Conservation (phyloP, 768 basidiomycete species). For the Paxillus ammoniavirescens region DNA sequence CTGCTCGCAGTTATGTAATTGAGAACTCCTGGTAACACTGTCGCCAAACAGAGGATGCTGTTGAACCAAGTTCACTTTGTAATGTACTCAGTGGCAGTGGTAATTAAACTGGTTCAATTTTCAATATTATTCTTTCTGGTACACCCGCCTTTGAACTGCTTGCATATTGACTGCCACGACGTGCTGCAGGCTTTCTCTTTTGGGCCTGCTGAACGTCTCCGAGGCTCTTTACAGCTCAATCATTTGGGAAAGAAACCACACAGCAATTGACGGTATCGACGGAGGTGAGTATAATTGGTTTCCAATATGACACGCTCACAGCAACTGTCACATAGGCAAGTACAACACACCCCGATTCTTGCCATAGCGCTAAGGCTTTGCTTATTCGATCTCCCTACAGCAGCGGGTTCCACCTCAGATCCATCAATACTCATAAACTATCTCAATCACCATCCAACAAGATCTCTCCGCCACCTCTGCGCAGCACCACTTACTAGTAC, state of each 20-base stretch:
- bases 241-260: not conserved
- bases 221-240: not conserved
- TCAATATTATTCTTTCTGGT: not conserved
- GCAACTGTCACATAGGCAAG: not conserved
- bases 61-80: not conserved
- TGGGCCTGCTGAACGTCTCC: not conserved
- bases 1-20: slow-evolving; percentile 10
- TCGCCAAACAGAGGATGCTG: not conserved
- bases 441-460: not conserved
- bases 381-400: not conserved
- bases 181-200: not conserved
- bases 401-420: not conserved
- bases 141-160: not conserved
- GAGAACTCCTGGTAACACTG: not conserved
- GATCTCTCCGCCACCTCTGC: not conserved
- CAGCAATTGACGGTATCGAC: not conserved
- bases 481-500: not conserved
- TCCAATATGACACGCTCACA: not conserved
- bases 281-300: not conserved
- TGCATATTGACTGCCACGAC: not conserved
- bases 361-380: not conserved
- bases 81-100: no score
- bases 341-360: not conserved
- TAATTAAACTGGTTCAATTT: not conserved
- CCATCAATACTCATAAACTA: not conserved